phyloP scores from a whole-genome alignment of 148 eudicot genomes.

The Vaccinium corymbosum region DNA sequence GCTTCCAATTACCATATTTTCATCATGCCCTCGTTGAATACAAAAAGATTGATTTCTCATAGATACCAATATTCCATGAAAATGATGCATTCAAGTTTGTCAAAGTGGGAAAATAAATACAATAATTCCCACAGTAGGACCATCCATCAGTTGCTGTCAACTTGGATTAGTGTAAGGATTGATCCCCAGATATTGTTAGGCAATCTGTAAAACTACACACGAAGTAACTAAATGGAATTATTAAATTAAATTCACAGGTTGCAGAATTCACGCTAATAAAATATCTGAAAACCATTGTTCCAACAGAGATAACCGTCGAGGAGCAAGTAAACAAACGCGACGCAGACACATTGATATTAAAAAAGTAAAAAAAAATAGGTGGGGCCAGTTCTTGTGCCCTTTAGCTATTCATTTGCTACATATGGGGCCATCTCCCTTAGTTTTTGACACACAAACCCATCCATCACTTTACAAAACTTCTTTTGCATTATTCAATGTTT shows the following conservation, averaged over 20 bases:
- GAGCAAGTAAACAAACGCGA: too few relatives aligned
- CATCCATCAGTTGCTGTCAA: background rate
- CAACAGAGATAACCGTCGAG: too few relatives aligned
- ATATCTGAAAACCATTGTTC: too few relatives aligned
- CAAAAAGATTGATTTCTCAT: constrained; percentile 9
- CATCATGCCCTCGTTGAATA: constrained; percentile 15
- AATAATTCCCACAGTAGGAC: background rate
- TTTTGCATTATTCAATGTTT: constrained; percentile 12
- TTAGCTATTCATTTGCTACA: constrained; percentile 3
- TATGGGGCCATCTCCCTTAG: constrained; percentile 8
- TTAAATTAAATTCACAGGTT: too few relatives aligned
- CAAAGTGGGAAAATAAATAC: constrained; percentile 4
- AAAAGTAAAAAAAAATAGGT: too few relatives aligned
- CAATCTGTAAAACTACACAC: too few relatives aligned
- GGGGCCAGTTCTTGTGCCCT: background rate
- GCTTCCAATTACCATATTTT: background rate
- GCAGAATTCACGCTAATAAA: too few relatives aligned
- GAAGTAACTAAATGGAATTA: too few relatives aligned
- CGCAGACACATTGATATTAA: too few relatives aligned
- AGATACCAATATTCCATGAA: constrained; percentile 14
- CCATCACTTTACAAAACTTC: constrained; percentile 14
- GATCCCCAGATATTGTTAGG: too few relatives aligned
- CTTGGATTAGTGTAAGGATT: too few relatives aligned
- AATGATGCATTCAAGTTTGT: constrained; percentile 1
- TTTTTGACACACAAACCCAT: constrained; percentile 6